These are phyloP conservation scores for Starmera quercuum DNA, from an alignment of 805 yeast species.

Conservation along the genomic window DNA sequence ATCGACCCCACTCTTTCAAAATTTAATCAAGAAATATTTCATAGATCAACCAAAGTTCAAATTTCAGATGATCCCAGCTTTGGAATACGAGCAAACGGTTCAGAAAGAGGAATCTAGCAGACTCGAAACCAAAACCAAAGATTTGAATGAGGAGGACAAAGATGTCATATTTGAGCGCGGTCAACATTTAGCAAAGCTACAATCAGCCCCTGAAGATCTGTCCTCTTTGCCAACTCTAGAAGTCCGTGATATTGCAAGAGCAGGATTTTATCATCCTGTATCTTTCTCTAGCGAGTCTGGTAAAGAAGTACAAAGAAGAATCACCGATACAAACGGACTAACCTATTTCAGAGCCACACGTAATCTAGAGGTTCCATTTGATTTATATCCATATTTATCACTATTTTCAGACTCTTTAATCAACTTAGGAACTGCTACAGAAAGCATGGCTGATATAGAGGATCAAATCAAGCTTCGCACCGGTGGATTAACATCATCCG, in stretches of 20 bases:
- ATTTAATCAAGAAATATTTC: slow-evolving; percentile 47
- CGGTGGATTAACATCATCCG: slow-evolving; percentile 72
- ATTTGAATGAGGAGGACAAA: slow-evolving; percentile 48
- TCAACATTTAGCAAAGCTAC: slow-evolving; percentile 48
- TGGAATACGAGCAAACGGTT: slow-evolving; percentile 41
- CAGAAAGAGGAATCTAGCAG: slow-evolving; percentile 50
- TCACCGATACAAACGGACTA: slow-evolving; percentile 74
- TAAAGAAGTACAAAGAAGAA: slow-evolving; percentile 33
- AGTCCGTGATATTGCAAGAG: slow-evolving; percentile 62
- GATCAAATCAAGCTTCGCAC: slow-evolving; percentile 76
- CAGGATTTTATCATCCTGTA: slow-evolving; percentile 33
- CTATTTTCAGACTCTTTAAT: slow-evolving; percentile 75
- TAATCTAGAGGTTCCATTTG: slow-evolving; percentile 50
- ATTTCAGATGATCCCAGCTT: slow-evolving; percentile 71
- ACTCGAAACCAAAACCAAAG: slow-evolving; percentile 33
- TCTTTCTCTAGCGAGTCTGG: slow-evolving; percentile 19
- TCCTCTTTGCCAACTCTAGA: slow-evolving; percentile 75
- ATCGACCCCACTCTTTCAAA: slow-evolving; percentile 49
- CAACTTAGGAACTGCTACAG: slow-evolving; percentile 72
- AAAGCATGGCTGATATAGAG: slow-evolving; percentile 74
- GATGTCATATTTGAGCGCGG: slow-evolving; percentile 56
- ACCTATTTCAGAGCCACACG: slow-evolving; percentile 69
- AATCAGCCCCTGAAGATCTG: slow-evolving; percentile 62
- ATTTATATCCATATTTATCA: slow-evolving; percentile 63
- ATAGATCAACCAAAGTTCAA: slow-evolving; percentile 51